Evolutionary conservation across 169 alveolate genomes (phyloP).

Genomic region (Plasmodium fragile): DNA sequence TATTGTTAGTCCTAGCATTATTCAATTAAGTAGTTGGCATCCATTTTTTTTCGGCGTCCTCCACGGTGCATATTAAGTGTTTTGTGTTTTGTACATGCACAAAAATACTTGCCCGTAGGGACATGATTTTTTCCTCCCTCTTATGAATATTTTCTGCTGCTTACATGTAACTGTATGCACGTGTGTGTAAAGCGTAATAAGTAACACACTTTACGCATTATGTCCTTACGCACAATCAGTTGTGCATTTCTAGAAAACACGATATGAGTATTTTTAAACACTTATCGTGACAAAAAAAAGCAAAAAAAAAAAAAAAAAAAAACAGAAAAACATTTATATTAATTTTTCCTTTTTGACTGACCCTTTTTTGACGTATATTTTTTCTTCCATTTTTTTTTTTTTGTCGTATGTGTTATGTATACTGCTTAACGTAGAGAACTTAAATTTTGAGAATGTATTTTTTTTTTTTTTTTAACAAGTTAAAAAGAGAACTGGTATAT

Average conservation of each 20-base stretch:
- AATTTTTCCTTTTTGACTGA: neutral
- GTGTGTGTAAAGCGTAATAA: constrained; percentile 9
- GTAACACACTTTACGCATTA: neutral
- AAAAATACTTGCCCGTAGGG: neutral
- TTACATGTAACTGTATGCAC: constrained; percentile 28
- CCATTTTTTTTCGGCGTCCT: neutral
- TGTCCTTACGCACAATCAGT: neutral
- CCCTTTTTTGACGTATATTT: constrained; percentile 28
- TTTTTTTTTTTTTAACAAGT: neutral
- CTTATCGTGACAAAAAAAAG: neutral
- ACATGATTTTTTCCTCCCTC: neutral
- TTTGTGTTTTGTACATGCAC: constrained; percentile 11
- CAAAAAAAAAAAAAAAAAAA: neutral
- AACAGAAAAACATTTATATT: neutral
- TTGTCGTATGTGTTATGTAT: constrained; percentile 23
- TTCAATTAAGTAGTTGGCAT: constrained; percentile 32
- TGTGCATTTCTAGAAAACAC: neutral
- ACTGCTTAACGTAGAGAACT: constrained; percentile 14
- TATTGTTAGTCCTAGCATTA: constrained; percentile 32
- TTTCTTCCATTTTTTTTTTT: neutral
- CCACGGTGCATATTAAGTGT: constrained; percentile 10
- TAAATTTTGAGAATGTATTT: constrained; percentile 32
- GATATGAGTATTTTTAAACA: constrained; percentile 1
- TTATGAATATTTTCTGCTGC: constrained; percentile 19
- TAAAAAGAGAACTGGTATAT: neutral